Conservation (phyloP, 768 basidiomycete genomes). For the Chalciporus piperatus region DNA sequence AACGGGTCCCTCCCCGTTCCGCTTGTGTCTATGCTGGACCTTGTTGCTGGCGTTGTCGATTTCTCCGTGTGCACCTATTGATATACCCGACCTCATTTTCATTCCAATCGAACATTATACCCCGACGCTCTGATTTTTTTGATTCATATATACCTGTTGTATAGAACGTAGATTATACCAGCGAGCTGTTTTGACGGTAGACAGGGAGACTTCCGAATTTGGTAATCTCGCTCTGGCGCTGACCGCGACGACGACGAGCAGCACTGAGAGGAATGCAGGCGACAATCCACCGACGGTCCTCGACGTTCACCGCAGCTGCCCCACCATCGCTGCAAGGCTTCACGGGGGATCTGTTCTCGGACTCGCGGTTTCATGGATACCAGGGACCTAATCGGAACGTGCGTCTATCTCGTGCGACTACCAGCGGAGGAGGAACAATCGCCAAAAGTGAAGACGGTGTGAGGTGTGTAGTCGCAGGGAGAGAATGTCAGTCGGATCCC, state of each 20-base stretch:
- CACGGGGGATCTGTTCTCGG: constrained; percentile 35
- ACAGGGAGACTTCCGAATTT: constrained; percentile 5
- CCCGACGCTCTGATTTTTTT: background rate
- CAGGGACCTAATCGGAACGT: constrained; percentile 50
- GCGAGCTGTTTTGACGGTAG: too few relatives aligned
- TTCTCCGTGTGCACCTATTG: too few relatives aligned
- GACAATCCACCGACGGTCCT: constrained; percentile 25
- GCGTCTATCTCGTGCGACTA: constrained; percentile 56
- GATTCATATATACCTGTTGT: background rate
- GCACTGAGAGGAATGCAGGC: constrained; percentile 21
- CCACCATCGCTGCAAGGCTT: constrained; percentile 6
- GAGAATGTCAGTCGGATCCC: constrained; percentile 55
- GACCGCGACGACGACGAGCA: background rate
- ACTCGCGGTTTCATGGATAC: constrained; percentile 43
- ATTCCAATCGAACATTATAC: background rate
- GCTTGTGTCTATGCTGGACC: background rate
- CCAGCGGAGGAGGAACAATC: constrained; percentile 63
- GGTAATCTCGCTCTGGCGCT: background rate
- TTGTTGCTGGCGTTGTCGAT: too few relatives aligned
- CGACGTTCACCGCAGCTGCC: constrained; percentile 17
- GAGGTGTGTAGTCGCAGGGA: constrained; percentile 73
- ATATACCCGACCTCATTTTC: too few relatives aligned
- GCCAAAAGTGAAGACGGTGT: constrained; percentile 64
- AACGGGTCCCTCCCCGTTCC: background rate
- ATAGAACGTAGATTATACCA: too few relatives aligned